Conservation (phyloP, 139 green algal species). For the Ettlia oleoabundans region DNA sequence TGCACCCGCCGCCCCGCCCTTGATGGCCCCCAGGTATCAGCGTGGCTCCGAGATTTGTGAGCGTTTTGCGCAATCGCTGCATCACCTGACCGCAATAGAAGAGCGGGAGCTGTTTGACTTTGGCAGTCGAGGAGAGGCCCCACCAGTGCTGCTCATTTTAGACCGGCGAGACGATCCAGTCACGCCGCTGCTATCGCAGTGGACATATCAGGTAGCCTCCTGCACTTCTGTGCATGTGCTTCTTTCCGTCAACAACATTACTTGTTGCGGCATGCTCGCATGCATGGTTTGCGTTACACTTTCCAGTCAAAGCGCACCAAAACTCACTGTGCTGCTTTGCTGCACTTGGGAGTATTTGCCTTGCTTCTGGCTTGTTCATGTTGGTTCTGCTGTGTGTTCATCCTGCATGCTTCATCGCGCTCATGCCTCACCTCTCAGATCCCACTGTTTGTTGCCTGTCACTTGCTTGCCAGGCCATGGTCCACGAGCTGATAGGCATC, state of each 20-base stretch:
- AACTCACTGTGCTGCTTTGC: too few species aligned
- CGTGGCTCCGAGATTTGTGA: conserved; percentile 66
- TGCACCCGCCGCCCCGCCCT: too few species aligned
- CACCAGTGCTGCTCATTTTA: conserved; percentile 83
- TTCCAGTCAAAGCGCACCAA: too few species aligned
- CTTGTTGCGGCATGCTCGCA: too few species aligned
- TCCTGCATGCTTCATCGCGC: background rate
- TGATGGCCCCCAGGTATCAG: conserved; percentile 79
- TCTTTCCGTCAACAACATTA: too few species aligned
- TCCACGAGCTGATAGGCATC: conserved; percentile 92
- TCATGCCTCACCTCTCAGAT: background rate
- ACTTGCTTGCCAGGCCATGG: conserved; percentile 84
- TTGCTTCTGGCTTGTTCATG: too few species aligned
- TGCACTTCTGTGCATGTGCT: too few species aligned
- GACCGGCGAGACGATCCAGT: conserved; percentile 90
- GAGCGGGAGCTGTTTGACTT: conserved; percentile 87
- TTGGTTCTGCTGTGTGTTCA: background rate
- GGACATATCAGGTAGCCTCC: conserved; percentile 76
- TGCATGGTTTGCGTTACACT: too few species aligned
- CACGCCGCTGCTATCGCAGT: conserved; percentile 83
- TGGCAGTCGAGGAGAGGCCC: conserved; percentile 60
- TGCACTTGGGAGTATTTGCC: too few species aligned
- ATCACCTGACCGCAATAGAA: conserved; percentile 66
- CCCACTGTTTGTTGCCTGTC: too few species aligned
- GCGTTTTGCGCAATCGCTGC: conserved; percentile 75